phyloP scores from a whole-genome alignment of 2,329 filamentous ascomycete species.

The Bipolaris bicolor region DNA sequence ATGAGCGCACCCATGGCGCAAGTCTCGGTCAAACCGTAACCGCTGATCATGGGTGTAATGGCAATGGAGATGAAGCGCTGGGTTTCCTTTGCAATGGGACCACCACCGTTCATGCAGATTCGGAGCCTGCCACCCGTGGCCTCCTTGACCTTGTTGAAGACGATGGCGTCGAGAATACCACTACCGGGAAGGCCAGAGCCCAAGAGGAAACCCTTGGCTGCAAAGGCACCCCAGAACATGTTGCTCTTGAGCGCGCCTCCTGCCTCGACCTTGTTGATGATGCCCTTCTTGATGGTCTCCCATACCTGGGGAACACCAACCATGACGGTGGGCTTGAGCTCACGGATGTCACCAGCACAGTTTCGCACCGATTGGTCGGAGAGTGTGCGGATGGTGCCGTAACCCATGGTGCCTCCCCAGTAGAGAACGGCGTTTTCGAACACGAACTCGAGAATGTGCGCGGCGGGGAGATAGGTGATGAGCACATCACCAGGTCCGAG shows the following conservation, averaged over 20 bases:
- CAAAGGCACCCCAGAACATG: slow-evolving; percentile 76
- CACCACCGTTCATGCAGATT: slow-evolving; percentile 93
- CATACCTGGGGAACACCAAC: slow-evolving; percentile 96
- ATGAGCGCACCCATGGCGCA: slow-evolving; percentile 81
- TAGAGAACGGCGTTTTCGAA: slow-evolving; percentile 91
- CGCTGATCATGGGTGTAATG: slow-evolving; percentile 90
- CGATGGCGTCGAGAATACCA: slow-evolving; percentile 75
- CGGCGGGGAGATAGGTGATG: slow-evolving; percentile 89
- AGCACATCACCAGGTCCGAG: slow-evolving; percentile 79
- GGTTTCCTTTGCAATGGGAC: slow-evolving; percentile 85
- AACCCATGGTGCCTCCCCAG: slow-evolving; percentile 90
- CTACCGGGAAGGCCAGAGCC: slow-evolving; percentile 67
- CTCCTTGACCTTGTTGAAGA: slow-evolving; percentile 91
- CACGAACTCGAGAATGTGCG: slow-evolving; percentile 95
- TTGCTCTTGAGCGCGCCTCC: slow-evolving; percentile 73
- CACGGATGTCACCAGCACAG: slow-evolving; percentile 90
- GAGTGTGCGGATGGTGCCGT: slow-evolving; percentile 87
- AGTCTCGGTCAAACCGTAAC: slow-evolving; percentile 95
- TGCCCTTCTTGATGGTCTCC: slow-evolving; percentile 97
- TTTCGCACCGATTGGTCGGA: slow-evolving; percentile 86
- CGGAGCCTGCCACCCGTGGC: slow-evolving; percentile 87
- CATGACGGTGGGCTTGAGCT: slow-evolving; percentile 86
- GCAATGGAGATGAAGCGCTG: slow-evolving; percentile 90
- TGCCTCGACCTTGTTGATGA: slow-evolving; percentile 77
- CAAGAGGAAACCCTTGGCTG: slow-evolving; percentile 67